Percentiles rank a stretch among this genome's conserved stretches.
Evolutionary conservation across 495 filamentous ascomycete genomes (phyloP).

Genomic region (Coniosporium apollinis): DNA sequence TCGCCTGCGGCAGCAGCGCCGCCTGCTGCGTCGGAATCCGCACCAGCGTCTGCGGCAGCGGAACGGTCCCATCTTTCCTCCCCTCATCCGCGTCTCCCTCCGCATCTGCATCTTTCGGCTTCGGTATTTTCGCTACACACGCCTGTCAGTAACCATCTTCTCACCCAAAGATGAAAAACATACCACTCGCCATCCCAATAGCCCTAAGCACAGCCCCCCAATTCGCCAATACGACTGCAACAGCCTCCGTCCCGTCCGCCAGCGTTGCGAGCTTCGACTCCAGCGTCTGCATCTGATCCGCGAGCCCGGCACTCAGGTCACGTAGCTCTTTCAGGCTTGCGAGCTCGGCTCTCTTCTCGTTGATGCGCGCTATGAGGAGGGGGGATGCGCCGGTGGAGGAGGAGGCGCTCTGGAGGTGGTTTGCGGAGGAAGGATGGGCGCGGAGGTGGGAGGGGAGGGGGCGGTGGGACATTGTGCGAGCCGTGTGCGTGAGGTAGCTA

Average conservation of each 20-base stretch:
- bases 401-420: slow-evolving; percentile 26
- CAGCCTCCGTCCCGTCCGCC: slow-evolving; percentile 86
- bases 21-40: slow-evolving; percentile 56
- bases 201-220: slow-evolving; percentile 91
- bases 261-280: slow-evolving; percentile 78
- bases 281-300: slow-evolving; percentile 77
- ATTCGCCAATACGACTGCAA: slow-evolving; percentile 81
- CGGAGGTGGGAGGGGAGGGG: slow-evolving; percentile 46
- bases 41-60: slow-evolving; percentile 64
- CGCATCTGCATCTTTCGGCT: slow-evolving; percentile 34
- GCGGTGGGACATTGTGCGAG: slow-evolving; percentile 38
- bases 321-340: slow-evolving; percentile 76
- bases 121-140: slow-evolving; percentile 37
- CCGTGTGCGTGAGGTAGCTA: no score
- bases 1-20: no score
- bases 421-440: slow-evolving; percentile 37
- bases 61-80: slow-evolving; percentile 25
- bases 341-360: slow-evolving; percentile 84
- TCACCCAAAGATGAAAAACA: slow-evolving; percentile 17
- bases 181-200: slow-evolving; percentile 92
- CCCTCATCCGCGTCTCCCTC: slow-evolving; percentile 24
- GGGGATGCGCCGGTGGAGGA: slow-evolving; percentile 50
- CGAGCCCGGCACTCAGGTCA: slow-evolving; percentile 73
- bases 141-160: background rate
- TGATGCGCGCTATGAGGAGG: slow-evolving; percentile 67